Evolutionary conservation across 768 basidiomycete species (phyloP), one percentile per base, ranked within the genome.

Genomic region (Mycena vitilis): DNA sequence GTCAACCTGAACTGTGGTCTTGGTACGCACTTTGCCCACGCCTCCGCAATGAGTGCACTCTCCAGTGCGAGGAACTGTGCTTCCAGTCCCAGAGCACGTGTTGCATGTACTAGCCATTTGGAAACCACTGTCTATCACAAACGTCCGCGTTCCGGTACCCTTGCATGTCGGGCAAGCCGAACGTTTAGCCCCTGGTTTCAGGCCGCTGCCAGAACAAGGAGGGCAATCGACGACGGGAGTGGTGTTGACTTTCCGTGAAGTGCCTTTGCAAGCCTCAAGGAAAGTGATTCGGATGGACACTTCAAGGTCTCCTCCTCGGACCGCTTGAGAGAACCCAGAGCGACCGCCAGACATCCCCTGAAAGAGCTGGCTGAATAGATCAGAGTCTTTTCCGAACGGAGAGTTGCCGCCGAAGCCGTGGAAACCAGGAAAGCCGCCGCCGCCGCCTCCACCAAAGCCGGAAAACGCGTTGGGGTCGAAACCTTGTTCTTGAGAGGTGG

Each of bases 101-200:
- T 85, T 83, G 81, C 98, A 99, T 37, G 95, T 95, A 69, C 90
- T 94, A 25, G 95, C 91, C 95, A 99, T 96, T 77, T 95, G 94
- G 88, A 99, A 99, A 20, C 98, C 98, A 77, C 87, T 91, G 75
- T 95, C 91, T 75, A 99, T 88, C 60, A 95, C 90, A 78, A 94
- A 98, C 20, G 95, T 94, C 78, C 91, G 88, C 42, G 91, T 89
- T 52, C 98, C 98, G 25, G 93, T 86, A 63, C 98, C 98, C 65
- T 89, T 86, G 80, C 98, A 99, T 42, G 90, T 80, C 58, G 82
- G 75, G 80, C 98, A 99, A 36, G 89, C 87, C 57, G 88, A 85
- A 73, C 93, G 86, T 81, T 96, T 93, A 42, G 93, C 89, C 38
- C 97, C 97, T 23, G 88, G 80, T 80, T 93, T 98, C 76, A 99